Percentiles rank a stretch among this genome's conserved stretches.
Evolutionary conservation across 352 stramenopile genomes (phyloP).

Genomic region (Aphanomyces invadans): DNA sequence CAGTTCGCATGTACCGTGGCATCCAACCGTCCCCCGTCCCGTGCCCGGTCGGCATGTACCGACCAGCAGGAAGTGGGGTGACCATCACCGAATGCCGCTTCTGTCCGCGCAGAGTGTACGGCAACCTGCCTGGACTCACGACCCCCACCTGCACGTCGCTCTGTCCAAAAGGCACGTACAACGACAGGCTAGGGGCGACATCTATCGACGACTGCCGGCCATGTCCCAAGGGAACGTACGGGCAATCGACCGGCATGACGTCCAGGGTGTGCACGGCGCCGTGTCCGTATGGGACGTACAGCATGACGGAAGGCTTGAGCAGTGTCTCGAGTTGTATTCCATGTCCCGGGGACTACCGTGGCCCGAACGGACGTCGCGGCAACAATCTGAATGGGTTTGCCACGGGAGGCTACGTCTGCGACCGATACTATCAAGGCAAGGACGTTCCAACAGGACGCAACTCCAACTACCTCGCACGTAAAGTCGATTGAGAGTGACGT

Average conservation of each 20-base stretch:
- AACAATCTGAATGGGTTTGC: slow-evolving; percentile 36
- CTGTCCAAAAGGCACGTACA: slow-evolving; percentile 47
- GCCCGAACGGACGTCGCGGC: slow-evolving; percentile 45
- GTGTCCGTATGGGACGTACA: slow-evolving; percentile 65
- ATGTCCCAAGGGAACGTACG: slow-evolving; percentile 56
- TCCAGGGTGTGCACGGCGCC: slow-evolving; percentile 46
- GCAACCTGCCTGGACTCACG: slow-evolving; percentile 47
- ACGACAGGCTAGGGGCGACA: slow-evolving; percentile 35
- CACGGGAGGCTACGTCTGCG: slow-evolving; percentile 52
- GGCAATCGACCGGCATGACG: slow-evolving; percentile 44
- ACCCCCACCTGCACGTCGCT: slow-evolving; percentile 58
- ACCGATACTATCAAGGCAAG: slow-evolving; percentile 31
- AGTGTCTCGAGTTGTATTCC: slow-evolving; percentile 51
- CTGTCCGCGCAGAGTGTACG: slow-evolving; percentile 67
- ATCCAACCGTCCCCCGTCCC: slow-evolving; percentile 37
- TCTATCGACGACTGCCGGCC: slow-evolving; percentile 59
- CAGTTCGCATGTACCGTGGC: slow-evolving; percentile 48
- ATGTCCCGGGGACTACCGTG: slow-evolving; percentile 49
- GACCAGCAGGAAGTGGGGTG: slow-evolving; percentile 35
- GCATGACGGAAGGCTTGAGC: slow-evolving; percentile 43
- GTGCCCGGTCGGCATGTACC: slow-evolving; percentile 65
- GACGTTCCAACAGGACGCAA: slow-evolving; percentile 3
- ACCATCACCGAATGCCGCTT: slow-evolving; percentile 53
- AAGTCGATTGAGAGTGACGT: too few species aligned
- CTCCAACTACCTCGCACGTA: neutral